Conservation (phyloP, 495 filamentous ascomycete species). For the Talaromyces liani region DNA sequence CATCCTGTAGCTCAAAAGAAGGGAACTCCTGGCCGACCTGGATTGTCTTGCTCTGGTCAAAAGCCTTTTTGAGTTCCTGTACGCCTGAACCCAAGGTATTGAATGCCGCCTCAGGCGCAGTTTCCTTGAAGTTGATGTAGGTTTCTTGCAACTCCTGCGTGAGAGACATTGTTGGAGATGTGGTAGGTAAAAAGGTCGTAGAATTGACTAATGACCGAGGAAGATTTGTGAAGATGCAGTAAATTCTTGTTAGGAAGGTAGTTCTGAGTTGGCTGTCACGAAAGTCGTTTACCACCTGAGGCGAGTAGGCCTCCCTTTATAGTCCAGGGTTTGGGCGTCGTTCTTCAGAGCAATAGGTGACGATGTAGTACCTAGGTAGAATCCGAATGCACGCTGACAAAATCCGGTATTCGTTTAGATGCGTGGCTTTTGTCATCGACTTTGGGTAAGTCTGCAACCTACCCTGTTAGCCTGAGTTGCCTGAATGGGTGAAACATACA, state of each 20-base stretch:
- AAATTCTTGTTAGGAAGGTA: neutral
- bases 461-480: neutral
- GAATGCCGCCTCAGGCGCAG: neutral
- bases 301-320: neutral
- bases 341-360: neutral
- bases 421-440: neutral
- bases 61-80: constrained; percentile 8
- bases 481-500: too few relatives aligned
- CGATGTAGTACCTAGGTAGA: neutral
- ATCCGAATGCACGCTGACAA: neutral
- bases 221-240: neutral
- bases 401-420: neutral
- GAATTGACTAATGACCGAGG: neutral
- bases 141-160: neutral
- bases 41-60: constrained; percentile 18
- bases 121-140: neutral
- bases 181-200: neutral
- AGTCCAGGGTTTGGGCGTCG: neutral
- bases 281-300: neutral
- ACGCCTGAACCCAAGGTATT: neutral
- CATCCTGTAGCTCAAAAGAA: constrained; percentile 20
- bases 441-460: neutral
- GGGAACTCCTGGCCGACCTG: constrained; percentile 25
- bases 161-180: neutral
- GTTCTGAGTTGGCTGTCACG: neutral